Percentiles rank a stretch among this genome's conserved stretches.
These are phyloP conservation scores for Blastobotrys robertii DNA, from an alignment of 805 yeast genomes.

Conservation along the genomic window DNA sequence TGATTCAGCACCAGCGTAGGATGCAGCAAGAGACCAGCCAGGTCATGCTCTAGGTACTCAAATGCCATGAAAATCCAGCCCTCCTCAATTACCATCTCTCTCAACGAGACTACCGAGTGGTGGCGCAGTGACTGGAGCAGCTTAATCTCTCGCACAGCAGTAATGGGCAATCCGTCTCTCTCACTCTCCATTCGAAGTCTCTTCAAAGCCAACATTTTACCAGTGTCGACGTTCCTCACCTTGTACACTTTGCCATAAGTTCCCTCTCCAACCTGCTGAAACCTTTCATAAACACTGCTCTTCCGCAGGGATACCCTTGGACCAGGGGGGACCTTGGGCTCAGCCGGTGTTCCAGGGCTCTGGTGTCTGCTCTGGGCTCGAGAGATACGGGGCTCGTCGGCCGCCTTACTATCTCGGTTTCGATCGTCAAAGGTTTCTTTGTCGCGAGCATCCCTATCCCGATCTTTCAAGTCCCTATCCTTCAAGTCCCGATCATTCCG, in stretches of 20 bases:
- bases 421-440: too few relatives aligned
- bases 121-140: constrained; percentile 76
- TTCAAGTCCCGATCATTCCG: too few relatives aligned
- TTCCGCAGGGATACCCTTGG: constrained; percentile 1
- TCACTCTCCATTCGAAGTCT: constrained; percentile 75
- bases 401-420: too few relatives aligned
- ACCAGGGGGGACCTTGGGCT: too few relatives aligned
- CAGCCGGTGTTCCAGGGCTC: too few relatives aligned
- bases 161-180: constrained; percentile 91
- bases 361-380: too few relatives aligned
- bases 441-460: too few relatives aligned
- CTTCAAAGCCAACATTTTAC: constrained; percentile 76
- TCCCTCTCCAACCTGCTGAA: constrained; percentile 96
- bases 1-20: constrained; percentile 52
- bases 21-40: constrained; percentile 78
- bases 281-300: constrained; percentile 47
- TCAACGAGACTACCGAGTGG: constrained; percentile 66
- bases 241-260: constrained; percentile 95
- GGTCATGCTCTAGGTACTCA: constrained; percentile 88
- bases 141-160: constrained; percentile 87
- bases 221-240: constrained; percentile 62
- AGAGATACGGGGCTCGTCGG: too few relatives aligned
- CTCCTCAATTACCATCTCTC: constrained; percentile 82
- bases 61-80: constrained; percentile 76
- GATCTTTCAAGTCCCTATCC: too few relatives aligned